A percentile compares a stretch with the other conserved stretches of the same genome.
Conservation (phyloP, 805 yeast genomes). For the Dipodascus albidus region DNA sequence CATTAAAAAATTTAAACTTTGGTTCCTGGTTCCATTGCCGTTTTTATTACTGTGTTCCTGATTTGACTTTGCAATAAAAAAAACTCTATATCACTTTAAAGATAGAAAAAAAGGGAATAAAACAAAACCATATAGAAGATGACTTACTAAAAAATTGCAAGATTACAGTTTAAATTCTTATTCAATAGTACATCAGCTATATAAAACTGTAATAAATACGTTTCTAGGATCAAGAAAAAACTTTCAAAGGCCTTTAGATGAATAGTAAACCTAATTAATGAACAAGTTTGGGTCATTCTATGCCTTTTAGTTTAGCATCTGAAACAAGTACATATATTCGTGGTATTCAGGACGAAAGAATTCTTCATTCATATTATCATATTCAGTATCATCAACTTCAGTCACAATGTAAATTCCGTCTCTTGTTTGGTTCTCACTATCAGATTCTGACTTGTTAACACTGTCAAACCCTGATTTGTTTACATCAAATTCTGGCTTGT, state of each 20-base stretch:
- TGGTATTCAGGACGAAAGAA: background rate
- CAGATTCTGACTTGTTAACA: too few relatives aligned
- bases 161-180: background rate
- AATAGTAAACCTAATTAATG: background rate
- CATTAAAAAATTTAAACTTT: background rate
- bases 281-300: background rate
- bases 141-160: too few relatives aligned
- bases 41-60: background rate
- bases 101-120: too few relatives aligned
- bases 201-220: background rate
- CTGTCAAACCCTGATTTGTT: too few relatives aligned
- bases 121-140: too few relatives aligned
- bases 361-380: background rate
- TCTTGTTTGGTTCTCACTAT: background rate
- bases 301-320: background rate
- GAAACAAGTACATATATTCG: conserved; percentile 1
- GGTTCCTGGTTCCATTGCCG: background rate
- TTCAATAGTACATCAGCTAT: too few relatives aligned
- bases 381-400: background rate
- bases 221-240: too few relatives aligned
- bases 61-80: background rate
- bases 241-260: background rate
- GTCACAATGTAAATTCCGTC: background rate
- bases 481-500: too few relatives aligned
- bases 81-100: background rate